phyloP scores from a whole-genome alignment of 495 filamentous ascomycete species.

The Annulohypoxylon bovei region DNA sequence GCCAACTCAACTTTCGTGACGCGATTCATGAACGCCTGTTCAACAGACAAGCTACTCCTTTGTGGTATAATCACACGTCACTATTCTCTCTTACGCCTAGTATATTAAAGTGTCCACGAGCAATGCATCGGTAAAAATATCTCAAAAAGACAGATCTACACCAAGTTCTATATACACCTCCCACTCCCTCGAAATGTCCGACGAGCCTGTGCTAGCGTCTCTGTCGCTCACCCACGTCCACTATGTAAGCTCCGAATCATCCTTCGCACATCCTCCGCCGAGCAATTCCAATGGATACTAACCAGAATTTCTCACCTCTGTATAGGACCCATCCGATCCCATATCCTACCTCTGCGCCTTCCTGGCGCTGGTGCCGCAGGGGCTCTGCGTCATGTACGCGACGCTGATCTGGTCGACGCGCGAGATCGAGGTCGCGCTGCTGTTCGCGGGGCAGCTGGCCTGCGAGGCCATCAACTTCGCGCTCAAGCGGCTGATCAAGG shows the following conservation, averaged over 20 bases:
- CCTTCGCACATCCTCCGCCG: conserved; percentile 3
- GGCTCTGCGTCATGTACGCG: conserved; percentile 85
- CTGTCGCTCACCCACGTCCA: conserved; percentile 94
- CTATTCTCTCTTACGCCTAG: not conserved
- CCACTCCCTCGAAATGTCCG: conserved; percentile 56
- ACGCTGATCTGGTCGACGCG: conserved; percentile 90
- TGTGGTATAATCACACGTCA: not conserved
- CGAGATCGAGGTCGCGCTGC: conserved; percentile 87
- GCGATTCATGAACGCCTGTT: not conserved
- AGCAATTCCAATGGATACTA: conserved; percentile 13
- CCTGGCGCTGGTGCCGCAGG: conserved; percentile 92
- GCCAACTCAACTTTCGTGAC: not conserved
- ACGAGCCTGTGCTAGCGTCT: conserved; percentile 78
- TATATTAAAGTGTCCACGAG: not conserved
- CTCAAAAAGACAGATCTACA: not conserved
- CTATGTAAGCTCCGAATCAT: conserved; percentile 68
- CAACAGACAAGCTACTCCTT: not conserved
- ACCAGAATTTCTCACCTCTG: conserved; percentile 2
- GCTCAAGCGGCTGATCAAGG: conserved; percentile 89
- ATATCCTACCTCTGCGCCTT: conserved; percentile 89
- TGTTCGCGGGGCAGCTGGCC: conserved; percentile 90
- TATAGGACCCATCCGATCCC: conserved; percentile 86
- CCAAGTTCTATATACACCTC: not conserved
- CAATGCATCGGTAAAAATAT: conserved; percentile 16
- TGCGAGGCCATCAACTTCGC: conserved; percentile 94